Percentiles rank a stretch among this genome's conserved stretches.
Conservation (phyloP, 2,329 filamentous ascomycete genomes). For the Pseudofabraea citricarpa region DNA sequence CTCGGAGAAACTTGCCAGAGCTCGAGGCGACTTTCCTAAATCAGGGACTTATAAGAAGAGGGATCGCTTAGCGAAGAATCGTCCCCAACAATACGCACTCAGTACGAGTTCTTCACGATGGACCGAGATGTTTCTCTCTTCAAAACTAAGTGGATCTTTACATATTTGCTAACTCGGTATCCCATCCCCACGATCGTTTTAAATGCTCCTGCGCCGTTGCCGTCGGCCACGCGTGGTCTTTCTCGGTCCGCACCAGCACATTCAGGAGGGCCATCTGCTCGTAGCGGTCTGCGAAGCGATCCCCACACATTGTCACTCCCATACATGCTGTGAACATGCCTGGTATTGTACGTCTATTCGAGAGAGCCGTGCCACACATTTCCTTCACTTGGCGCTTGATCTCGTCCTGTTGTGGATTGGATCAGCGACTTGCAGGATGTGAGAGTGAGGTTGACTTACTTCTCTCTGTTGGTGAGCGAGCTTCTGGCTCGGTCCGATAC, state of each 20-base stretch:
- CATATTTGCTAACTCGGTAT: not conserved
- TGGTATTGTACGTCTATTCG: conserved; percentile 50
- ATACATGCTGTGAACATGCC: conserved; percentile 51
- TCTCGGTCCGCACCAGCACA: conserved; percentile 42
- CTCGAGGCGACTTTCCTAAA: no score
- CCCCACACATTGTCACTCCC: conserved; percentile 51
- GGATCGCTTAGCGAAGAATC: no score
- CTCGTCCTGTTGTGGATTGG: conserved; percentile 3
- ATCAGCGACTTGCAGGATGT: not conserved
- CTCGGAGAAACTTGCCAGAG: no score
- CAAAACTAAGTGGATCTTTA: no score
- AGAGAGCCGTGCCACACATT: conserved; percentile 54
- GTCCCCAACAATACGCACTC: no score
- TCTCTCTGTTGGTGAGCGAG: not conserved
- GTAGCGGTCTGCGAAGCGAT: conserved; percentile 38
- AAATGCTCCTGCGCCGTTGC: conserved; percentile 40
- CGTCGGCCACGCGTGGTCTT: conserved; percentile 48
- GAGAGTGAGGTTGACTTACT: not conserved
- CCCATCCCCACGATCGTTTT: conserved; percentile 45
- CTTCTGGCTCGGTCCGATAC: not conserved
- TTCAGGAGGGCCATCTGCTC: conserved; percentile 45
- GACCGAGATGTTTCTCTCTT: no score
- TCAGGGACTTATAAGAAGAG: no score
- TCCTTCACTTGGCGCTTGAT: conserved; percentile 37
- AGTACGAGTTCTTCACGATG: no score